Evolutionary conservation across 768 basidiomycete species (phyloP).

Genomic region (Amanita brunnescens): DNA sequence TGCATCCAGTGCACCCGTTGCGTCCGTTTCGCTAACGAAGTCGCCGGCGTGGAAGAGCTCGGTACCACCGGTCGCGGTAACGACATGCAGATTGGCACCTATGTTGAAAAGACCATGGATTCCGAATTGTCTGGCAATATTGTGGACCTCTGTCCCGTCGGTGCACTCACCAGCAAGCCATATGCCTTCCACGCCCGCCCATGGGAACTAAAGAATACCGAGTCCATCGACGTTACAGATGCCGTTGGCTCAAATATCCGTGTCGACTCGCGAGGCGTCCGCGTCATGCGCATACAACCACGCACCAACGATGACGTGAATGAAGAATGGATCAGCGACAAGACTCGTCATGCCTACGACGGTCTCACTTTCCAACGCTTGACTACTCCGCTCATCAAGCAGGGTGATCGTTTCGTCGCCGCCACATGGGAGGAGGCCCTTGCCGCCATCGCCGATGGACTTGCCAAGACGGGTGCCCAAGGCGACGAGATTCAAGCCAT

Average conservation of each 20-base stretch:
- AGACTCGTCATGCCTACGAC: conserved; percentile 95
- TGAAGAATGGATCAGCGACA: conserved; percentile 99
- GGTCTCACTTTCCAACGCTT: conserved; percentile 93
- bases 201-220: conserved; percentile 98
- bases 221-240: conserved; percentile 92
- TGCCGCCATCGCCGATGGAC: conserved; percentile 66
- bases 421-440: conserved; percentile 91
- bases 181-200: conserved; percentile 96
- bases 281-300: conserved; percentile 97
- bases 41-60: conserved; percentile 95
- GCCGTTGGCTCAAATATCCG: conserved; percentile 96
- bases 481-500: conserved; percentile 93
- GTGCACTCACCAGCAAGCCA: conserved; percentile 96
- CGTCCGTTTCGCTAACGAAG: conserved; percentile 98
- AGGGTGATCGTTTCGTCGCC: conserved; percentile 87
- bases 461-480: conserved; percentile 69
- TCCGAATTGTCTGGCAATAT: conserved; percentile 97
- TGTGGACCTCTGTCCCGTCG: conserved; percentile 95
- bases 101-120: conserved; percentile 95
- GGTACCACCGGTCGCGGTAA: conserved; percentile 97
- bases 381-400: conserved; percentile 83
- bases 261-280: conserved; percentile 88
- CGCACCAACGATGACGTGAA: conserved; percentile 96
- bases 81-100: conserved; percentile 97
- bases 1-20: conserved; percentile 99